Evolutionary conservation across 148 eudicot species (phyloP).

Genomic region (Rhododendron simsii): DNA sequence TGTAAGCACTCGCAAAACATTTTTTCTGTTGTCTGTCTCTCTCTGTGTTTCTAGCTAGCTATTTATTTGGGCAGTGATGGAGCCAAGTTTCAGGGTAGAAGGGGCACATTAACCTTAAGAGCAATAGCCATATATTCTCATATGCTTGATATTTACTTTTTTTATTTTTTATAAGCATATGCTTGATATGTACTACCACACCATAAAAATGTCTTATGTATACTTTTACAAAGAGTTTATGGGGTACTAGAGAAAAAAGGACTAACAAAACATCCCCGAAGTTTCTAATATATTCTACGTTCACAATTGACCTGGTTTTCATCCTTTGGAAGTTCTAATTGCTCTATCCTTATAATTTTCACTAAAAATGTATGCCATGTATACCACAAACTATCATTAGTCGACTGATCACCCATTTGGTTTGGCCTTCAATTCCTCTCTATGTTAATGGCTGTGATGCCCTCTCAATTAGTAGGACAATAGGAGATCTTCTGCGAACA

Average conservation of each 20-base stretch:
- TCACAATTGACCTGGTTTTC: not conserved
- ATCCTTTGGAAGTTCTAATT: not conserved
- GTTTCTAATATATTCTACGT: not conserved
- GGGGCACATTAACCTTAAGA: not conserved
- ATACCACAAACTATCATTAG: not conserved
- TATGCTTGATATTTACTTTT: not conserved
- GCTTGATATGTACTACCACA: not conserved
- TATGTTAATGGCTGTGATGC: not conserved
- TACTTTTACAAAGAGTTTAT: not conserved
- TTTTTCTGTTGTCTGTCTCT: not conserved
- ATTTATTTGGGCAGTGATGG: not conserved
- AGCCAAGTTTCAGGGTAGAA: not conserved
- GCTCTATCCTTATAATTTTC: not conserved
- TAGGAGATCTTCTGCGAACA: not conserved
- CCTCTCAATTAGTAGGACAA: not conserved
- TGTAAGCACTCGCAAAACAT: constrained; percentile 29
- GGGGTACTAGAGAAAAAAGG: not conserved
- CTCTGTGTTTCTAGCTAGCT: not conserved
- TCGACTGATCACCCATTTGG: not conserved
- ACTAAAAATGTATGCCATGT: not conserved
- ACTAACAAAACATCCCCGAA: not conserved
- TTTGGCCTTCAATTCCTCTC: not conserved
- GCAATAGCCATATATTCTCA: not conserved
- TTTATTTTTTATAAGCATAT: not conserved
- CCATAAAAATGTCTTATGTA: not conserved